These are phyloP conservation scores for Suillus occidentalis DNA, from an alignment of 768 basidiomycete genomes.

Conservation along the genomic window DNA sequence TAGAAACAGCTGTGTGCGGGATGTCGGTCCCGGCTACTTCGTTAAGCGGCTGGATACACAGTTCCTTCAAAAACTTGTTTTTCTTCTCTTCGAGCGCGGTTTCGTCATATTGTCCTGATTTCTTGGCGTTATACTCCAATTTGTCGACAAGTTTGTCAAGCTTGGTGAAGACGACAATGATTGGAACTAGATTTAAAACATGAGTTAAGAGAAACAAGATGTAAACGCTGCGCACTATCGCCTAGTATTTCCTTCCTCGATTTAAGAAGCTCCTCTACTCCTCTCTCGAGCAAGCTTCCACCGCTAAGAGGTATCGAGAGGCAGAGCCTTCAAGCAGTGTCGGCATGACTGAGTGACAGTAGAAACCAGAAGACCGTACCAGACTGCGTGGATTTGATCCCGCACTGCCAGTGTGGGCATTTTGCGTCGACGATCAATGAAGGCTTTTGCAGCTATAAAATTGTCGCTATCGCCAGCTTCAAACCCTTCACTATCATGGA, in stretches of 20 bases:
- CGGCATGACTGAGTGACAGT: neutral
- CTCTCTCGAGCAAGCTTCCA: conserved; percentile 7
- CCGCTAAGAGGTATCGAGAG: conserved; percentile 6
- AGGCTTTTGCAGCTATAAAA: neutral
- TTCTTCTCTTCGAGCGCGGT: neutral
- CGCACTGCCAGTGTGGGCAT: conserved; percentile 6
- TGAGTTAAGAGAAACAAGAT: neutral
- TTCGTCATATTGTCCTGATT: neutral
- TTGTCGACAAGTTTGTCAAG: neutral
- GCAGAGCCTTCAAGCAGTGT: conserved; percentile 2
- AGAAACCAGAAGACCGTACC: conserved; percentile 4
- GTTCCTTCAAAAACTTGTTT: too few relatives aligned
- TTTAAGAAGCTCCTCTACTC: conserved; percentile 2
- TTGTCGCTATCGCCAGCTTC: conserved; percentile 7
- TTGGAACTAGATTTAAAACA: neutral
- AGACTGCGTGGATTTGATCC: conserved; percentile 17
- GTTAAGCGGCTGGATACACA: conserved; percentile 4
- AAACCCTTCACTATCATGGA: conserved; percentile 17
- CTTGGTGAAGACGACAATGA: conserved; percentile 12
- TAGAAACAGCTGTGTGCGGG: conserved; percentile 7
- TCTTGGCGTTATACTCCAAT: conserved; percentile 2
- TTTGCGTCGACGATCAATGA: conserved; percentile 11
- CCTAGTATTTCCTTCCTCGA: conserved; percentile 3
- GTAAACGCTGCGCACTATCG: neutral
- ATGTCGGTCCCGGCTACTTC: conserved; percentile 4